Conservation (phyloP, 371 early-diverging fungal species). For the Mycotypha africana region DNA sequence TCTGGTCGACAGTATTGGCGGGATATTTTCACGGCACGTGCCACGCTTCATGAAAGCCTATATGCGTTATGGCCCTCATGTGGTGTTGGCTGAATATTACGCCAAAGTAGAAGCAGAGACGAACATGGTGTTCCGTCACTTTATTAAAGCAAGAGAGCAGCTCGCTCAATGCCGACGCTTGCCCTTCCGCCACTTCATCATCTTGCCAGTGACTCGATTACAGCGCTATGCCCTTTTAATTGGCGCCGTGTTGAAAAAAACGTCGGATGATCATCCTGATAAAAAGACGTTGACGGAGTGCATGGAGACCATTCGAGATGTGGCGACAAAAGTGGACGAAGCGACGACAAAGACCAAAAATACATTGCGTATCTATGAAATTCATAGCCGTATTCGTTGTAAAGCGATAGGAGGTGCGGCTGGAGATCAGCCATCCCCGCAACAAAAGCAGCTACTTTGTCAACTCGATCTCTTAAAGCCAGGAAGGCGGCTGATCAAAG, state of each 20-base stretch:
- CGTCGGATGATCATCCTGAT: constrained; percentile 61
- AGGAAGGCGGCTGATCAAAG: constrained; percentile 69
- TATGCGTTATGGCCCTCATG: constrained; percentile 82
- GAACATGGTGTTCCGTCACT: constrained; percentile 69
- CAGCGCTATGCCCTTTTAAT: constrained; percentile 86
- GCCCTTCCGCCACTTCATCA: constrained; percentile 49
- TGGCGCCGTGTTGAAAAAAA: constrained; percentile 76
- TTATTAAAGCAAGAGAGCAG: constrained; percentile 62
- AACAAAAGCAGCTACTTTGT: background rate
- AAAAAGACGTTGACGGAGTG: constrained; percentile 46
- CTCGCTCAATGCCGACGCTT: constrained; percentile 64
- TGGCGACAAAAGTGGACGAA: constrained; percentile 51
- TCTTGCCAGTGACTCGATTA: constrained; percentile 77
- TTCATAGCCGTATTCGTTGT: constrained; percentile 37
- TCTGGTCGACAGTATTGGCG: constrained; percentile 78
- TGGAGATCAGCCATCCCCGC: constrained; percentile 36
- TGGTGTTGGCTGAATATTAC: constrained; percentile 74
- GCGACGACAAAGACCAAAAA: constrained; percentile 22
- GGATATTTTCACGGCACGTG: constrained; percentile 74
- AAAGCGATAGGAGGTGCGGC: no score
- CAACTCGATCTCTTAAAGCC: constrained; percentile 60
- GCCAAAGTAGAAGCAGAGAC: constrained; percentile 67
- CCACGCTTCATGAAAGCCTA: constrained; percentile 66
- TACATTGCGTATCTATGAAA: constrained; percentile 25
- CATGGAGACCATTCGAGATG: constrained; percentile 59